Percentiles rank a stretch among this genome's conserved stretches.
phyloP scores from a whole-genome alignment of 2,329 filamentous ascomycete species.

The Chrysoporthe austroafricana region DNA sequence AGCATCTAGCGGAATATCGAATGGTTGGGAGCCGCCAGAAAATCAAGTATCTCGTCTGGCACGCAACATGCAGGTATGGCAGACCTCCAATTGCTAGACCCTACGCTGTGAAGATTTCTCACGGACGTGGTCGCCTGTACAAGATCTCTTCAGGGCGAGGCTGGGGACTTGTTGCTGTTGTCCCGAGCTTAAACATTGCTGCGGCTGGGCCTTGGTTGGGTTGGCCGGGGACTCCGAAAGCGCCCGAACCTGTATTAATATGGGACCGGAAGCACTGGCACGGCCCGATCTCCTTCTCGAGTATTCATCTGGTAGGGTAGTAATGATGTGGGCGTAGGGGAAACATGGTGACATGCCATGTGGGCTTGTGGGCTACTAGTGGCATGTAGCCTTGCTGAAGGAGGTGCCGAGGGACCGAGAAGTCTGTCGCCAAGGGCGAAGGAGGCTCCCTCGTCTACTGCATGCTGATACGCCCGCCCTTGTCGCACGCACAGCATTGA shows the following conservation, averaged over 20 bases:
- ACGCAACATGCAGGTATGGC: background rate
- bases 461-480: too few species aligned
- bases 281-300: background rate
- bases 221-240: background rate
- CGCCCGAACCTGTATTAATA: background rate
- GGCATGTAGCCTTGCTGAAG: background rate
- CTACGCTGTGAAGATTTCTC: too few species aligned
- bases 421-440: background rate
- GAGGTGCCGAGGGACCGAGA: background rate
- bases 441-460: too few species aligned
- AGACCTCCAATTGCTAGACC: too few species aligned
- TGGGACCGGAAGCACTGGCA: background rate
- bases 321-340: background rate
- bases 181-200: background rate
- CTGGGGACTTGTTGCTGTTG: too few species aligned
- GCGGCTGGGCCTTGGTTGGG: background rate
- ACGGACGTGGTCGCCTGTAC: too few species aligned
- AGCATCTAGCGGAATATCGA: background rate
- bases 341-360: background rate
- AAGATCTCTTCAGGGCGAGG: too few species aligned
- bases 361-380: background rate
- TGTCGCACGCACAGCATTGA: too few species aligned
- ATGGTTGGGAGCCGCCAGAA: background rate
- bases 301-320: background rate
- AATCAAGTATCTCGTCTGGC: background rate